Conservation (phyloP, 2,329 filamentous ascomycete genomes). For the Fusarium virguliforme region DNA sequence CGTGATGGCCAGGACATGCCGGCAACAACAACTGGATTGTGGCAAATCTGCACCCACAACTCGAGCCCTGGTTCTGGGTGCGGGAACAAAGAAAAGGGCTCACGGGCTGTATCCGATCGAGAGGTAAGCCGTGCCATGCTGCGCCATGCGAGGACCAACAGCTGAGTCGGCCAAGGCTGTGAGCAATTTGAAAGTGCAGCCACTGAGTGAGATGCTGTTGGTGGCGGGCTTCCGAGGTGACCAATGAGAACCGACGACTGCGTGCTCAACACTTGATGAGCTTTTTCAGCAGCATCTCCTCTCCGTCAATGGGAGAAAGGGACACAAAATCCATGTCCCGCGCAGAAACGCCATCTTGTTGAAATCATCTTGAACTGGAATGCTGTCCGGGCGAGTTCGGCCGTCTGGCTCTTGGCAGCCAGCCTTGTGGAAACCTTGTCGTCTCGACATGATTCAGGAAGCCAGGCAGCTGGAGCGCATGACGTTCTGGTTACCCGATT, state of each 20-base stretch:
- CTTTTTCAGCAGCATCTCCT: neutral
- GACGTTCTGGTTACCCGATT: slow-evolving; percentile 21
- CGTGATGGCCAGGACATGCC: slow-evolving; percentile 26
- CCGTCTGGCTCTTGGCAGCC: slow-evolving; percentile 18
- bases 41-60: slow-evolving; percentile 21
- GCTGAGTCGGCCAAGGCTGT: slow-evolving; percentile 23
- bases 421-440: slow-evolving; percentile 14
- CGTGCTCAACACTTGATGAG: slow-evolving; percentile 1
- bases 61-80: slow-evolving; percentile 24
- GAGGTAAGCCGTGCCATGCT: slow-evolving; percentile 32
- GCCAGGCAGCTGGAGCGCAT: slow-evolving; percentile 14
- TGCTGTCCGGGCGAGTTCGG: slow-evolving; percentile 15
- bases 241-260: neutral
- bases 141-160: slow-evolving; percentile 32
- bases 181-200: slow-evolving; percentile 5
- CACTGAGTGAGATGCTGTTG: slow-evolving; percentile 1
- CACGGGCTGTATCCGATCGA: slow-evolving; percentile 29
- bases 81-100: slow-evolving; percentile 13
- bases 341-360: slow-evolving; percentile 17
- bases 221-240: slow-evolving; percentile 1
- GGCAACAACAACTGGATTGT: slow-evolving; percentile 29
- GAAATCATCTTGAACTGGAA: slow-evolving; percentile 29
- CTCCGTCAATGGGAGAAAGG: neutral
- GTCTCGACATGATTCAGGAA: slow-evolving; percentile 12
- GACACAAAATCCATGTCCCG: neutral